Conservation (phyloP, 345 rosid genomes). For the Eucalyptus coolabah region DNA sequence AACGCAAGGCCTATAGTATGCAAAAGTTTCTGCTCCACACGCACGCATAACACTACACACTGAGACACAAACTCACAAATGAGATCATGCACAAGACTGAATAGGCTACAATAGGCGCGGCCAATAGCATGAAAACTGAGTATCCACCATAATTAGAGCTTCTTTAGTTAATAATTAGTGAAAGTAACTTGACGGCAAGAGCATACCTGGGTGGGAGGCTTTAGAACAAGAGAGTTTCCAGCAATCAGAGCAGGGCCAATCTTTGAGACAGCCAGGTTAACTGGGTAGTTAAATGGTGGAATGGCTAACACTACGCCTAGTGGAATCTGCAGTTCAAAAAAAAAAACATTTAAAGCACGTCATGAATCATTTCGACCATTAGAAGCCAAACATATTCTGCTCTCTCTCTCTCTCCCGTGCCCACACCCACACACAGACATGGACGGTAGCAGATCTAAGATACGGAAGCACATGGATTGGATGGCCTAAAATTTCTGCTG, state of each 20-base stretch:
- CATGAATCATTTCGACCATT: background rate
- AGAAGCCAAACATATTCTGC: background rate
- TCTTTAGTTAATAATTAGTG: background rate
- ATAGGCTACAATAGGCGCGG: background rate
- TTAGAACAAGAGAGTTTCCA: slow-evolving; percentile 92
- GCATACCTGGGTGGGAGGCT: slow-evolving; percentile 98
- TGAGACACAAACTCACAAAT: background rate
- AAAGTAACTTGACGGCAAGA: background rate
- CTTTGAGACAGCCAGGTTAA: slow-evolving; percentile 93
- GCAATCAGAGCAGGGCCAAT: slow-evolving; percentile 92
- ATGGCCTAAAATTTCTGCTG: background rate
- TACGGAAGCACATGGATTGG: background rate
- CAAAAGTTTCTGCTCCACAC: background rate
- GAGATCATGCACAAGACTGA: background rate
- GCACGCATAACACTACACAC: background rate
- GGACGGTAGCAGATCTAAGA: background rate
- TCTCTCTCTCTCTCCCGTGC: background rate
- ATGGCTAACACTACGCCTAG: slow-evolving; percentile 91
- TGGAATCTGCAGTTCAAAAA: slow-evolving; percentile 39
- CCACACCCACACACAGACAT: background rate
- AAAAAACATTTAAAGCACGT: background rate
- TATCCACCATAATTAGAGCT: background rate
- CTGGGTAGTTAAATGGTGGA: slow-evolving; percentile 99
- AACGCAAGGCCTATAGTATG: background rate
- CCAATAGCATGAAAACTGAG: background rate